Evolutionary conservation across 768 basidiomycete species (phyloP).

Genomic region (Naganishia randhawae): DNA sequence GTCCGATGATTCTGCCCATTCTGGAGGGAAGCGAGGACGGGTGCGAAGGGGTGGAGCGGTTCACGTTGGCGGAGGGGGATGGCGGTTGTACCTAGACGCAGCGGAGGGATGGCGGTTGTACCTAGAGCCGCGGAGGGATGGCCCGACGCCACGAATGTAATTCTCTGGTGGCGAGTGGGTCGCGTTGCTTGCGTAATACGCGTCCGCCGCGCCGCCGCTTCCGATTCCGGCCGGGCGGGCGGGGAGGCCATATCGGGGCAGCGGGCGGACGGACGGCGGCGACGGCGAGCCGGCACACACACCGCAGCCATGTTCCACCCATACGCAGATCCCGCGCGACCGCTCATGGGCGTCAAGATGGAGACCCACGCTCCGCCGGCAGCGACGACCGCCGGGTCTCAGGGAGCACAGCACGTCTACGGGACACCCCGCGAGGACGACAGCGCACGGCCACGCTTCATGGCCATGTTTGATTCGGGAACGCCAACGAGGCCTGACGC

Average conservation of each 20-base stretch:
- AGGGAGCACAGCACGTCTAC: no score
- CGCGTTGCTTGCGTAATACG: neutral
- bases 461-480: neutral
- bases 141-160: no score
- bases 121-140: no score
- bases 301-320: neutral
- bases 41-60: neutral
- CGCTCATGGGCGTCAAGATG: neutral
- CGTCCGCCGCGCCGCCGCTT: neutral
- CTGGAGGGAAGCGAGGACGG: neutral
- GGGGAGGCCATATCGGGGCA: neutral
- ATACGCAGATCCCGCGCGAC: neutral
- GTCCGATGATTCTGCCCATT: conserved; percentile 10
- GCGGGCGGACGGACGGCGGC: neutral
- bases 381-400: neutral
- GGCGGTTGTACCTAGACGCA: neutral
- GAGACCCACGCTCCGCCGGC: neutral
- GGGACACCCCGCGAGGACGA: no score
- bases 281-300: neutral
- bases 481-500: no score
- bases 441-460: neutral
- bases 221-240: neutral
- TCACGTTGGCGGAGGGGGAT: neutral
- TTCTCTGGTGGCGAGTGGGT: no score
- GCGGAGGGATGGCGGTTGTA: neutral